Conservation (phyloP, 2,329 filamentous ascomycete genomes). For the Sclerotinia borealis region DNA sequence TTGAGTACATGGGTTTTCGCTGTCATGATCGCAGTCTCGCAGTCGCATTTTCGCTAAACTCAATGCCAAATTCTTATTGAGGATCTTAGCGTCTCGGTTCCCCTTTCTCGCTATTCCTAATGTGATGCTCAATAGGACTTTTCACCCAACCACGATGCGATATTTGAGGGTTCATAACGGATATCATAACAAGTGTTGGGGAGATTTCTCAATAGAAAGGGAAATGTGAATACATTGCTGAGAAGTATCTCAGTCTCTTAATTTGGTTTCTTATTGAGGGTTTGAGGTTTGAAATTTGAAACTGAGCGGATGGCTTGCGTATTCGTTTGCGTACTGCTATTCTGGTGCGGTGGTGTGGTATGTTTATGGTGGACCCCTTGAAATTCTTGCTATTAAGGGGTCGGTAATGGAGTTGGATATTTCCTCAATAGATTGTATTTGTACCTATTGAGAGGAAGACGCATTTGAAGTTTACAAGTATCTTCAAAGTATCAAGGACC, state of each 20-base stretch:
- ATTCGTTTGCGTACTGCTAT: not conserved
- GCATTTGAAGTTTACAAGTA: not conserved
- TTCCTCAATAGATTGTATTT: no score
- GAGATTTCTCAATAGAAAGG: not conserved
- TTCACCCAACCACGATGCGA: not conserved
- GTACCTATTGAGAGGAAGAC: not conserved
- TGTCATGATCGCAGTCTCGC: no score
- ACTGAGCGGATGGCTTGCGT: not conserved
- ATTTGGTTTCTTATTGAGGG: not conserved
- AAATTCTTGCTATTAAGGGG: not conserved
- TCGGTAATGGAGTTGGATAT: not conserved
- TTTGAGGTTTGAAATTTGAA: not conserved
- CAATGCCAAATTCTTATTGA: not conserved
- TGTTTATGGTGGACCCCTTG: not conserved
- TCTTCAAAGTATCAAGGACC: not conserved
- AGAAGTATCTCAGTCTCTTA: not conserved
- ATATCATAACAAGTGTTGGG: not conserved
- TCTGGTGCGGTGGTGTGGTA: not conserved
- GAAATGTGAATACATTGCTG: not conserved
- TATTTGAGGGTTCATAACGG: not conserved
- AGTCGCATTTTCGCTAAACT: no score
- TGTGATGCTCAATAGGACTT: conserved; percentile 4
- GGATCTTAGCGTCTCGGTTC: conserved; percentile 8
- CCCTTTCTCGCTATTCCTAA: conserved; percentile 14
- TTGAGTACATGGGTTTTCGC: not conserved